Evolutionary conservation across 345 rosid genomes (phyloP).

Genomic region (Salix dunnii): DNA sequence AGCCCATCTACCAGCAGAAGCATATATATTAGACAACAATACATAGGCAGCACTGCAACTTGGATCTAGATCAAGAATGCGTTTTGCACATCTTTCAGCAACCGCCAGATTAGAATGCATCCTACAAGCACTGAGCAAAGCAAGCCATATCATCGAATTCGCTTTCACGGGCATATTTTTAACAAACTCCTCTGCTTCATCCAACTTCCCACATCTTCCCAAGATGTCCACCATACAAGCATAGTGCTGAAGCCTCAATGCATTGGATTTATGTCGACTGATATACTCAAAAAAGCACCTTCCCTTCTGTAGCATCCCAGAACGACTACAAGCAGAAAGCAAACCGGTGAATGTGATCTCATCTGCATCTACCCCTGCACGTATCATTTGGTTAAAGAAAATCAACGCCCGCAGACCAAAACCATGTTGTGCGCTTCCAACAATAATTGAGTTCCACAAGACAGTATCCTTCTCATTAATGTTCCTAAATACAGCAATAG

Average conservation of each 20-base stretch:
- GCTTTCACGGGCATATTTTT: conserved; percentile 47
- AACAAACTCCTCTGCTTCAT: conserved; percentile 62
- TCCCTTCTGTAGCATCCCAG: conserved; percentile 61
- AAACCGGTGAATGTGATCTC: conserved; percentile 77
- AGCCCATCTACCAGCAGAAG: conserved; percentile 59
- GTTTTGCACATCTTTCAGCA: conserved; percentile 59
- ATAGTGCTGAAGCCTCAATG: conserved; percentile 52
- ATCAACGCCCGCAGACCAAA: conserved; percentile 44
- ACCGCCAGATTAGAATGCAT: conserved; percentile 48
- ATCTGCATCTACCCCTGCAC: conserved; percentile 48
- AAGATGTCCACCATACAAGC: conserved; percentile 71
- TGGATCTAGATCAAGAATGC: conserved; percentile 47
- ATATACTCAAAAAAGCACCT: conserved; percentile 51
- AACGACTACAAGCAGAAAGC: conserved; percentile 77
- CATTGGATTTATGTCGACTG: conserved; percentile 21
- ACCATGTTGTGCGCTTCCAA: conserved; percentile 73
- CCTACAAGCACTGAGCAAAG: conserved; percentile 72
- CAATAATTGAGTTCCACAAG: conserved; percentile 66
- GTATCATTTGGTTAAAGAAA: conserved; percentile 55
- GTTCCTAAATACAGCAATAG: conserved; percentile 39
- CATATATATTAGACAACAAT: conserved; percentile 60
- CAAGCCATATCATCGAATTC: conserved; percentile 56
- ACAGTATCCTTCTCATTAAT: conserved; percentile 47
- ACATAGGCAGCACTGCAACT: conserved; percentile 55
- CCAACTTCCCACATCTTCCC: conserved; percentile 58